Evolutionary conservation across 2,329 filamentous ascomycete species (phyloP).

Genomic region (Pseudocercospora ulei): DNA sequence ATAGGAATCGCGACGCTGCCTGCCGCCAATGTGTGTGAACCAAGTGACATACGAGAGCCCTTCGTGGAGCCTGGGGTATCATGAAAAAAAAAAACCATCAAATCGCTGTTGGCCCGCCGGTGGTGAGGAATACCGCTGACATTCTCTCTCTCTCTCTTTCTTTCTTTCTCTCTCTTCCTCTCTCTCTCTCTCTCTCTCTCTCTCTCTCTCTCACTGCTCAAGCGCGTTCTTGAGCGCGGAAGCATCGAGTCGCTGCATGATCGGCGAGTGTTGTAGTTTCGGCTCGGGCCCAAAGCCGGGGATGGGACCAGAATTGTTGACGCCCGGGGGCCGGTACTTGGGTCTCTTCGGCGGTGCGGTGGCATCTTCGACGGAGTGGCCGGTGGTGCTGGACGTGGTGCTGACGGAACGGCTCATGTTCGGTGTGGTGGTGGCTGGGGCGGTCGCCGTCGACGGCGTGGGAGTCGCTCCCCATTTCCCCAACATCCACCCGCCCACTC

Average conservation of each 20-base stretch:
- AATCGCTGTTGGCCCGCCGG: too few relatives aligned
- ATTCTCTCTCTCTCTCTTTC: too few relatives aligned
- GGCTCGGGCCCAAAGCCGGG: slow-evolving; percentile 57
- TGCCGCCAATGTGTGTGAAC: too few relatives aligned
- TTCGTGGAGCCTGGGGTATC: too few relatives aligned
- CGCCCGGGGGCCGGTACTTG: slow-evolving; percentile 49
- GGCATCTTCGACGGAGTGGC: slow-evolving; percentile 22
- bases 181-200: neutral
- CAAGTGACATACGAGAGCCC: too few relatives aligned
- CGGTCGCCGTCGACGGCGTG: slow-evolving; percentile 27
- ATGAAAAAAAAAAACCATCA: too few relatives aligned
- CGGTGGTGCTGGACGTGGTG: slow-evolving; percentile 20
- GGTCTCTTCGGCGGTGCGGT: slow-evolving; percentile 34
- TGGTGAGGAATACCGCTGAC: too few relatives aligned
- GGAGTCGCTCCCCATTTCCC: slow-evolving; percentile 54
- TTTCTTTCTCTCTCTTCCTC: too few relatives aligned
- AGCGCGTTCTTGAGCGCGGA: slow-evolving; percentile 45
- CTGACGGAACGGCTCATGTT: slow-evolving; percentile 16
- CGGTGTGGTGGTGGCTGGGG: slow-evolving; percentile 14
- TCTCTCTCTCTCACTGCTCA: slow-evolving; percentile 11
- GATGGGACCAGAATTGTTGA: slow-evolving; percentile 68
- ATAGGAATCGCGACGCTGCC: too few relatives aligned
- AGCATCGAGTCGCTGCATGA: slow-evolving; percentile 50
- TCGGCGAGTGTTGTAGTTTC: slow-evolving; percentile 46
- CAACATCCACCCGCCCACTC: slow-evolving; percentile 56